phyloP scores from a whole-genome alignment of 768 basidiomycete species.

The Auriscalpium vulgare region DNA sequence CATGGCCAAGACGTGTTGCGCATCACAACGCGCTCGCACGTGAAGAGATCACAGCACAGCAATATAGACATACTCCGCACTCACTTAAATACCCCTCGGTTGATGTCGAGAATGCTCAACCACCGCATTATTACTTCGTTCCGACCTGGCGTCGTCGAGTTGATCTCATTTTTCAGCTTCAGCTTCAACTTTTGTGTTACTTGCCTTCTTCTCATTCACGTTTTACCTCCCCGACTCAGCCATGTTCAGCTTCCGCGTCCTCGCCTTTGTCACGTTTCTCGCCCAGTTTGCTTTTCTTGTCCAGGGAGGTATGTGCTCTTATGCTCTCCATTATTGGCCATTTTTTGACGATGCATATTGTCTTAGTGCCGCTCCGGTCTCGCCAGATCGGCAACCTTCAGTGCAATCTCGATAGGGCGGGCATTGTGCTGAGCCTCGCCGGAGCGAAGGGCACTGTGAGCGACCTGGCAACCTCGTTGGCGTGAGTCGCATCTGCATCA shows the following conservation, averaged over 20 bases:
- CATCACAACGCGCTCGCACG: too few species aligned
- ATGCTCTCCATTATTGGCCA: too few species aligned
- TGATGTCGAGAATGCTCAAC: too few species aligned
- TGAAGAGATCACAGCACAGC: too few species aligned
- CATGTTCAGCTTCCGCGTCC: background rate
- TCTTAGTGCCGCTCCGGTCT: background rate
- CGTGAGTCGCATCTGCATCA: background rate
- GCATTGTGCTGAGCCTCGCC: constrained; percentile 22
- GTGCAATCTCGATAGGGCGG: constrained; percentile 26
- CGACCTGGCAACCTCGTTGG: background rate
- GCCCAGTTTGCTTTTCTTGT: background rate
- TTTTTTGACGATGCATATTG: too few species aligned
- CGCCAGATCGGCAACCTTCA: constrained; percentile 26
- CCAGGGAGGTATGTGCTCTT: background rate
- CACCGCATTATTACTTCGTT: background rate
- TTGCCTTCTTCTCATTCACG: background rate
- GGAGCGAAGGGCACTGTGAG: background rate
- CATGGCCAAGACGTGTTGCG: too few species aligned
- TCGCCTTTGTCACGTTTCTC: background rate
- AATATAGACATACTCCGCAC: too few species aligned
- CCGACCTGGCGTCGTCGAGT: background rate
- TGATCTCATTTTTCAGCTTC: background rate
- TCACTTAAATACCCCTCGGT: too few species aligned
- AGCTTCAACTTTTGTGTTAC: background rate
- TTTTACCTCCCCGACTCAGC: background rate